These are phyloP conservation scores for Irineochytrium annulatum DNA, from an alignment of 192 early-diverging fungal genomes.

Conservation along the genomic window DNA sequence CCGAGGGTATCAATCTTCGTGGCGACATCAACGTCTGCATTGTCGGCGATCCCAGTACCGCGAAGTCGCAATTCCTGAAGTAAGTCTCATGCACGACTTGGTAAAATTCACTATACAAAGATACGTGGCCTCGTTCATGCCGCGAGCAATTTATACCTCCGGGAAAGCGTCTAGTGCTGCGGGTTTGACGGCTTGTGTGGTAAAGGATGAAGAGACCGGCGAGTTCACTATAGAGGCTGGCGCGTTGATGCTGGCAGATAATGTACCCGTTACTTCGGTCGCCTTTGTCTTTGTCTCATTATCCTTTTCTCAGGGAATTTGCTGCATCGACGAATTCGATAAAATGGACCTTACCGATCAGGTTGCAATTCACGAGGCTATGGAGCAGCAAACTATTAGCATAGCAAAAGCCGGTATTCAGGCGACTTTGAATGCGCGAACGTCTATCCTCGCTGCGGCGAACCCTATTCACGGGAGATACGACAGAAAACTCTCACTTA, in stretches of 20 bases:
- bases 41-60: slow-evolving; percentile 92
- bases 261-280: slow-evolving; percentile 44
- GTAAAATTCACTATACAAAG: slow-evolving; percentile 35
- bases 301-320: slow-evolving; percentile 69
- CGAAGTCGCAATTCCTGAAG: slow-evolving; percentile 95
- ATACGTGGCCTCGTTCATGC: slow-evolving; percentile 85
- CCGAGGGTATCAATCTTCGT: slow-evolving; percentile 89
- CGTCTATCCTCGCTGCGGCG: slow-evolving; percentile 92
- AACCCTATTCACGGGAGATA: slow-evolving; percentile 95
- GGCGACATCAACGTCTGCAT: slow-evolving; percentile 98
- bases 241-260: slow-evolving; percentile 95
- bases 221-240: slow-evolving; percentile 98
- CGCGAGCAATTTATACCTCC: slow-evolving; percentile 91
- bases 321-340: slow-evolving; percentile 98
- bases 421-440: slow-evolving; percentile 31
- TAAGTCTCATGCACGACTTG: slow-evolving; percentile 26
- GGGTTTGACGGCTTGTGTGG: slow-evolving; percentile 91
- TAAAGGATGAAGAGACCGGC: slow-evolving; percentile 95
- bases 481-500: slow-evolving; percentile 89
- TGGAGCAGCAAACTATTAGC: slow-evolving; percentile 95
- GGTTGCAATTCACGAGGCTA: slow-evolving; percentile 99
- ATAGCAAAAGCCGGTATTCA: slow-evolving; percentile 25
- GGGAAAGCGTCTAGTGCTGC: slow-evolving; percentile 95
- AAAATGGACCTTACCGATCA: slow-evolving; percentile 97
- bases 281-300: slow-evolving; percentile 1